Evolutionary conservation across 306 rosid genomes (phyloP).

Genomic region (Glycine soja): DNA sequence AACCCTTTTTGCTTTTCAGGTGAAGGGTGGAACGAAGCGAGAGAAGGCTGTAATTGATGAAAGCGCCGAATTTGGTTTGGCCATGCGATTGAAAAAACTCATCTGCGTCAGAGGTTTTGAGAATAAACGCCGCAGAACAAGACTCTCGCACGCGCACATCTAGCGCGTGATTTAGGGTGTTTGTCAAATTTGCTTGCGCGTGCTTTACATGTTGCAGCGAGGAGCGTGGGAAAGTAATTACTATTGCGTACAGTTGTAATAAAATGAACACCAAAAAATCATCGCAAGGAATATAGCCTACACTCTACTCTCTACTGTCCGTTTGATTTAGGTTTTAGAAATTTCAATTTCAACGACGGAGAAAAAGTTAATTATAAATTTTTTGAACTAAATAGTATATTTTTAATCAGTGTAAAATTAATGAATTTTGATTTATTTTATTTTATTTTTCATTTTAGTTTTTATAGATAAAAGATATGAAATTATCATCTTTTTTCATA

Average conservation of each 20-base stretch:
- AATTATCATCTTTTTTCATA: no score
- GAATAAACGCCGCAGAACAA: not conserved
- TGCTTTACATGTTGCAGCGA: not conserved
- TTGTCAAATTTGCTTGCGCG: not conserved
- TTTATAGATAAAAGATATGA: no score
- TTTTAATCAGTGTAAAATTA: no score
- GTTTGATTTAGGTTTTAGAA: not conserved
- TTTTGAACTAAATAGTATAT: no score
- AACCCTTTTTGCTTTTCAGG: not conserved
- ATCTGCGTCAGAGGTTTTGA: not conserved
- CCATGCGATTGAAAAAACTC: conserved; percentile 32
- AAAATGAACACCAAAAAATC: not conserved
- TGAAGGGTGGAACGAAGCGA: conserved; percentile 8
- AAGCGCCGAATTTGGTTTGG: conserved; percentile 8
- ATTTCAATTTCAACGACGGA: not conserved
- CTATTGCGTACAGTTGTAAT: not conserved
- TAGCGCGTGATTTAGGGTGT: not conserved
- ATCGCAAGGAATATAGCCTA: not conserved
- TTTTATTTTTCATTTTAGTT: no score
- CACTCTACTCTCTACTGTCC: not conserved
- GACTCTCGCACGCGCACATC: conserved; percentile 3
- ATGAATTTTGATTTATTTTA: no score
- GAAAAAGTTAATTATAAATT: no score
- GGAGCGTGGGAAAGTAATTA: not conserved
- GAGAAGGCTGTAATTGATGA: not conserved